A percentile compares a stretch with the other conserved stretches of the same genome.
phyloP scores from a whole-genome alignment of 2,329 filamentous ascomycete genomes.

The Calonectria fujianensis region DNA sequence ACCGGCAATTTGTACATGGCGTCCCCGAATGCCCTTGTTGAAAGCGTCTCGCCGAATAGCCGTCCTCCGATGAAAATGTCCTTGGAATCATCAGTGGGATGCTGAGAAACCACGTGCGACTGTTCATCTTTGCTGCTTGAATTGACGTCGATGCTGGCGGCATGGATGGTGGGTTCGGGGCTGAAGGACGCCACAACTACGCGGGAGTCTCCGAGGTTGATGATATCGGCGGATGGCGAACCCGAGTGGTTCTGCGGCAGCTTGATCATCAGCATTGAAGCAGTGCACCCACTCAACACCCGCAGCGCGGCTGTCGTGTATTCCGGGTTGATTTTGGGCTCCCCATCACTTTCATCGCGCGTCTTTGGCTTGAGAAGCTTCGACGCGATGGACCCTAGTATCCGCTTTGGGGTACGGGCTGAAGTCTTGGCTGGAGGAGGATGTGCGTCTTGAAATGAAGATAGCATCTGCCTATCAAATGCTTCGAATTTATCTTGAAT shows the following conservation, averaged over 20 bases:
- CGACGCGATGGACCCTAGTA: slow-evolving; percentile 15
- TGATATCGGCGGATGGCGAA: background rate
- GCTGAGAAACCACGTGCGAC: slow-evolving; percentile 11
- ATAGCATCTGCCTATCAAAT: slow-evolving; percentile 22
- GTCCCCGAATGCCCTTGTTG: slow-evolving; percentile 26
- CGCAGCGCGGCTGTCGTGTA: slow-evolving; percentile 16
- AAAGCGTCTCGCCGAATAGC: slow-evolving; percentile 31
- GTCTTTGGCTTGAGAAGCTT: slow-evolving; percentile 15
- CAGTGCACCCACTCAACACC: slow-evolving; percentile 29
- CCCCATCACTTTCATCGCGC: background rate
- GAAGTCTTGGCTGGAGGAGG: background rate
- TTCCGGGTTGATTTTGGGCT: slow-evolving; percentile 1
- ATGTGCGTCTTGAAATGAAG: slow-evolving; percentile 27
- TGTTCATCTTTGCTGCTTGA: slow-evolving; percentile 27
- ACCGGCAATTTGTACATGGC: slow-evolving; percentile 30
- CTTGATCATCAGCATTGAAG: slow-evolving; percentile 29
- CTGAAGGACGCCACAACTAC: slow-evolving; percentile 16
- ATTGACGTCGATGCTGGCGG: slow-evolving; percentile 16
- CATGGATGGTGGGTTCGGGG: background rate
- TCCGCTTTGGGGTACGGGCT: background rate
- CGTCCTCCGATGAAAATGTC: slow-evolving; percentile 29
- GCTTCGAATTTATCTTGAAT: slow-evolving; percentile 11
- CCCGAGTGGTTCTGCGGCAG: slow-evolving; percentile 2
- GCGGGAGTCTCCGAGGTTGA: slow-evolving; percentile 34
- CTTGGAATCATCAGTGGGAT: slow-evolving; percentile 26